A percentile compares a stretch with the other conserved stretches of the same genome.
These are phyloP conservation scores for Davidsoniella virescens DNA, from an alignment of 2,329 filamentous ascomycete genomes.

Conservation along the genomic window DNA sequence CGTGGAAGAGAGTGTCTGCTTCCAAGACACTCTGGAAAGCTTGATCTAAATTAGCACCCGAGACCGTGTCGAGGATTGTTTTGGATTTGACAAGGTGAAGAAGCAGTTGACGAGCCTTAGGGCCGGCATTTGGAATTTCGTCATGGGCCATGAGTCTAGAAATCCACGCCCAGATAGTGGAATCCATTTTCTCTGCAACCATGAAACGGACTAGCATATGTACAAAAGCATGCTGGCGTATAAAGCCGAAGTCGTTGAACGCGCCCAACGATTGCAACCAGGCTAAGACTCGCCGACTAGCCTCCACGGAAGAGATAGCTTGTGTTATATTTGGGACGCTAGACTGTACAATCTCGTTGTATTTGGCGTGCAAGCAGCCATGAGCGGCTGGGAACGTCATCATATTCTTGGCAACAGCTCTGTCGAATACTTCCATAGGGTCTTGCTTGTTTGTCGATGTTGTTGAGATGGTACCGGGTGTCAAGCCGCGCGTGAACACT, in stretches of 20 bases:
- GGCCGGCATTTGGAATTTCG: constrained; percentile 14
- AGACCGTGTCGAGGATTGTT: constrained; percentile 16
- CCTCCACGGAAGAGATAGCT: constrained; percentile 26
- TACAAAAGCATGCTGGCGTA: constrained; percentile 25
- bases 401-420: constrained; percentile 37
- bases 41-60: constrained; percentile 27
- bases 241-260: constrained; percentile 30
- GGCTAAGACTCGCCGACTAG: constrained; percentile 31
- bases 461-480: constrained; percentile 13
- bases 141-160: constrained; percentile 23
- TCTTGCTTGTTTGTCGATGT: constrained; percentile 19
- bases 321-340: constrained; percentile 19
- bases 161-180: constrained; percentile 37
- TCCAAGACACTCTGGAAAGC: constrained; percentile 33
- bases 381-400: constrained; percentile 38
- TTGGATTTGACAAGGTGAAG: constrained; percentile 28
- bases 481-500: constrained; percentile 29
- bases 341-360: constrained; percentile 24
- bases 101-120: constrained; percentile 20
- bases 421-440: constrained; percentile 39
- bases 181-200: constrained; percentile 34
- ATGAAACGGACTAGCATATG: constrained; percentile 31
- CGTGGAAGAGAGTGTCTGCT: constrained; percentile 27
- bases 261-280: constrained; percentile 38
- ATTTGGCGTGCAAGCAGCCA: constrained; percentile 35